Percentiles rank a stretch among this genome's conserved stretches.
phyloP scores from a whole-genome alignment of 495 filamentous ascomycete genomes.

The Annulohypoxylon nitens region DNA sequence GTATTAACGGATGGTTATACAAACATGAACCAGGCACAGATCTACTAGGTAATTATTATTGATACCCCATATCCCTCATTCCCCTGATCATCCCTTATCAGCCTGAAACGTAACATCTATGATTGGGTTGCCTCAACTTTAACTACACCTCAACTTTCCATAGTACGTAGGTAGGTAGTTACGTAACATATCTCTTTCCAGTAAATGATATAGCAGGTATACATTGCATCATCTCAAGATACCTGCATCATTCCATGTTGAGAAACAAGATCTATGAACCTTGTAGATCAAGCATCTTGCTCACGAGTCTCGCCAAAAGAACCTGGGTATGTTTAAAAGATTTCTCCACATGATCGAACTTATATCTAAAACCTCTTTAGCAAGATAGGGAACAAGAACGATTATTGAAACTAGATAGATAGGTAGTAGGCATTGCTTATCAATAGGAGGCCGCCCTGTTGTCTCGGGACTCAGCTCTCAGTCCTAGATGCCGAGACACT shows the following conservation, averaged over 20 bases:
- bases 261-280: not conserved
- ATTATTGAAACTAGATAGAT: constrained; percentile 9
- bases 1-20: not conserved
- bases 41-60: not conserved
- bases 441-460: not conserved
- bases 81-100: not conserved
- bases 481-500: constrained; percentile 32
- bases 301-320: not conserved
- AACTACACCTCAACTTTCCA: not conserved
- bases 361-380: constrained; percentile 9
- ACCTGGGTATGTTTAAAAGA: not conserved
- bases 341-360: not conserved
- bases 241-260: not conserved
- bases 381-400: constrained; percentile 1
- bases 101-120: constrained; percentile 1
- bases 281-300: not conserved
- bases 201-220: not conserved
- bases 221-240: not conserved
- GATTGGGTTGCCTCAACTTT: not conserved
- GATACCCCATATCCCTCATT: constrained; percentile 27
- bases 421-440: constrained; percentile 14
- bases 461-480: not conserved
- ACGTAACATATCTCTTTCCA: not conserved
- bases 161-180: not conserved
- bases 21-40: not conserved